phyloP scores from a whole-genome alignment of 2,329 filamentous ascomycete species.

The Lachnellula hyalina region DNA sequence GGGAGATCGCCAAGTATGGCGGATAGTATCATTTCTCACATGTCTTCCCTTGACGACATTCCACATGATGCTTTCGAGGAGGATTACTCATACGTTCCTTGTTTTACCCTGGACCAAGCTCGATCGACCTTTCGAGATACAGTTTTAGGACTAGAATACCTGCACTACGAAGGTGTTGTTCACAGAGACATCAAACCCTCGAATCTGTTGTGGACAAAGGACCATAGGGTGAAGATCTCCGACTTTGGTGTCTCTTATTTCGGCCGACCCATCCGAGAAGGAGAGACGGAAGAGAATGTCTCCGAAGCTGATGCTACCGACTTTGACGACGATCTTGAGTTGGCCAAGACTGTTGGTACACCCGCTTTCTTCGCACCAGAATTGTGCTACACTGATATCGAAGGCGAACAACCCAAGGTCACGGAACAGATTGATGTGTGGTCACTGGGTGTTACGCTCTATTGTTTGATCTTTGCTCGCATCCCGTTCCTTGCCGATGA shows the following conservation, averaged over 20 bases:
- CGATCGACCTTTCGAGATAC: constrained; percentile 87
- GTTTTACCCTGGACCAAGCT: constrained; percentile 80
- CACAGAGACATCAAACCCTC: constrained; percentile 84
- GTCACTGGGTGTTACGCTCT: constrained; percentile 93
- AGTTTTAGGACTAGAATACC: constrained; percentile 85
- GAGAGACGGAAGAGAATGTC: constrained; percentile 67
- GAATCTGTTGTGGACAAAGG: constrained; percentile 81
- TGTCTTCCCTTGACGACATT: constrained; percentile 60
- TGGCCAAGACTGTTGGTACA: constrained; percentile 97
- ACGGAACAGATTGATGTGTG: constrained; percentile 95
- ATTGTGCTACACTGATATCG: constrained; percentile 81
- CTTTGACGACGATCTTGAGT: constrained; percentile 85
- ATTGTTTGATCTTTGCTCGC: constrained; percentile 89
- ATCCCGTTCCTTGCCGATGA: constrained; percentile 91
- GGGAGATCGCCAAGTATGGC: constrained; percentile 75
- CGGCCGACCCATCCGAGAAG: constrained; percentile 78
- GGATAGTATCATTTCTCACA: constrained; percentile 68
- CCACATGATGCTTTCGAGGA: constrained; percentile 68
- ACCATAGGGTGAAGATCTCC: constrained; percentile 90
- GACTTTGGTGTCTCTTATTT: constrained; percentile 99
- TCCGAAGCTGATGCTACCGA: constrained; percentile 80
- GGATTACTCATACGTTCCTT: constrained; percentile 88
- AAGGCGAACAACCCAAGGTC: constrained; percentile 65
- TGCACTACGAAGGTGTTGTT: constrained; percentile 82
- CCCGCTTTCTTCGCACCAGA: constrained; percentile 97